Conservation (phyloP, 2,329 filamentous ascomycete species). For the Proliferodiscus dingleyae region DNA sequence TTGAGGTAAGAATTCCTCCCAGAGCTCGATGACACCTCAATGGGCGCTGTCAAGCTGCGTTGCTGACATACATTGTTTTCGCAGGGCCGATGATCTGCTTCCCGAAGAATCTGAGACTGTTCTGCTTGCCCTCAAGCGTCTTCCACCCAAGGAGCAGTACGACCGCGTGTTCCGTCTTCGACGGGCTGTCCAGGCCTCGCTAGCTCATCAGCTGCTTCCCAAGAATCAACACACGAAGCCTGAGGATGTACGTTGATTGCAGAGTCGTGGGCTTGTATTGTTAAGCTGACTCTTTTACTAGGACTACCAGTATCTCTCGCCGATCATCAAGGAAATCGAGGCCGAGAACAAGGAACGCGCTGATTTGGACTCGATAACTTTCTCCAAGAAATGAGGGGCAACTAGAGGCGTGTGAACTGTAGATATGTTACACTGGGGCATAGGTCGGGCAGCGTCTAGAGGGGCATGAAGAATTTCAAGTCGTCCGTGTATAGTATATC, state of each 20-base stretch:
- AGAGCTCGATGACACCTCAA: background rate
- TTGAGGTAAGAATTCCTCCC: constrained; percentile 59
- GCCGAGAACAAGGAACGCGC: constrained; percentile 60
- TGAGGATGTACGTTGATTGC: constrained; percentile 58
- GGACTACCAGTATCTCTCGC: constrained; percentile 62
- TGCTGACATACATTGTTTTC: constrained; percentile 16
- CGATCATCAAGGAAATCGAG: constrained; percentile 66
- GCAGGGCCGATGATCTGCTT: constrained; percentile 89
- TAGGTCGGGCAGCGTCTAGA: background rate
- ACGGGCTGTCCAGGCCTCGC: constrained; percentile 78
- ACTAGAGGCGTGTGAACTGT: constrained; percentile 16
- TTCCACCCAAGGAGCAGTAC: constrained; percentile 85
- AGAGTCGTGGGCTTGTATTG: background rate
- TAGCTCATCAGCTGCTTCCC: constrained; percentile 60
- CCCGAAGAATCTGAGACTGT: constrained; percentile 87
- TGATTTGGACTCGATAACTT: constrained; percentile 62
- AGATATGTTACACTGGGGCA: constrained; percentile 7
- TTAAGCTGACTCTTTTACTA: constrained; percentile 34
- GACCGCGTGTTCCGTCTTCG: constrained; percentile 97
- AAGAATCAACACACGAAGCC: constrained; percentile 62
- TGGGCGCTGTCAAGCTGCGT: background rate
- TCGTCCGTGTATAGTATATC: background rate
- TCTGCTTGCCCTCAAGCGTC: constrained; percentile 83
- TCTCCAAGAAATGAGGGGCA: constrained; percentile 36
- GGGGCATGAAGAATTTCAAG: no score